phyloP scores from a whole-genome alignment of 352 stramenopile genomes.

The Phytophthora sp. region DNA sequence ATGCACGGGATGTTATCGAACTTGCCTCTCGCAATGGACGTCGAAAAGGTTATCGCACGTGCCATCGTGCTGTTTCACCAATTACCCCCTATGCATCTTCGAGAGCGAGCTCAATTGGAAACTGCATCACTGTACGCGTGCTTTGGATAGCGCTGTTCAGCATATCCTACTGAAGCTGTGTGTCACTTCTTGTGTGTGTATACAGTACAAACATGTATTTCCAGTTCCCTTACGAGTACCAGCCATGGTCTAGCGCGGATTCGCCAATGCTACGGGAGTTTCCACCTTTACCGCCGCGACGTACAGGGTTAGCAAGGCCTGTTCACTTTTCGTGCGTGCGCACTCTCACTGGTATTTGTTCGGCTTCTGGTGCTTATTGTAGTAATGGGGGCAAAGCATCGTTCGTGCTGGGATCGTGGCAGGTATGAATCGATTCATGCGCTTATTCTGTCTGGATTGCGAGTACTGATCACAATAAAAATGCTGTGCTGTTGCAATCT shows the following conservation, averaged over 20 bases:
- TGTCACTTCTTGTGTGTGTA: neutral
- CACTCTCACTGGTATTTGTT: neutral
- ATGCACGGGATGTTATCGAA: conserved; percentile 80
- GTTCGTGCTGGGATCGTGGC: conserved; percentile 25
- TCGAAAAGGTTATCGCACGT: conserved; percentile 65
- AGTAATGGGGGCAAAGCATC: conserved; percentile 16
- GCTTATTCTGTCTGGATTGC: neutral
- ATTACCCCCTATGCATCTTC: conserved; percentile 46
- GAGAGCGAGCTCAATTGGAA: conserved; percentile 27
- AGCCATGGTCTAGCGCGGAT: conserved; percentile 36
- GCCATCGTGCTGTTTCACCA: conserved; percentile 68
- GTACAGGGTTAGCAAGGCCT: conserved; percentile 20
- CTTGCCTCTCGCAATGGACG: conserved; percentile 73
- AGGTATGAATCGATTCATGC: conserved; percentile 22
- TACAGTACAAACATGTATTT: conserved; percentile 44
- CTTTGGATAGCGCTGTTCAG: neutral
- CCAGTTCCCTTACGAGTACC: conserved; percentile 42
- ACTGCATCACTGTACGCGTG: conserved; percentile 21
- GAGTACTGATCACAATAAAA: neutral
- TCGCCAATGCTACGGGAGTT: conserved; percentile 32
- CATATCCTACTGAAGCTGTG: neutral
- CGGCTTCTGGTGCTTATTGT: neutral
- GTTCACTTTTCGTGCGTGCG: neutral
- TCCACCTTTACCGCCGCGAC: conserved; percentile 29
- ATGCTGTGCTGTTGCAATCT: neutral